Evolutionary conservation across 345 rosid genomes (phyloP).

Genomic region (Linum trigynum): DNA sequence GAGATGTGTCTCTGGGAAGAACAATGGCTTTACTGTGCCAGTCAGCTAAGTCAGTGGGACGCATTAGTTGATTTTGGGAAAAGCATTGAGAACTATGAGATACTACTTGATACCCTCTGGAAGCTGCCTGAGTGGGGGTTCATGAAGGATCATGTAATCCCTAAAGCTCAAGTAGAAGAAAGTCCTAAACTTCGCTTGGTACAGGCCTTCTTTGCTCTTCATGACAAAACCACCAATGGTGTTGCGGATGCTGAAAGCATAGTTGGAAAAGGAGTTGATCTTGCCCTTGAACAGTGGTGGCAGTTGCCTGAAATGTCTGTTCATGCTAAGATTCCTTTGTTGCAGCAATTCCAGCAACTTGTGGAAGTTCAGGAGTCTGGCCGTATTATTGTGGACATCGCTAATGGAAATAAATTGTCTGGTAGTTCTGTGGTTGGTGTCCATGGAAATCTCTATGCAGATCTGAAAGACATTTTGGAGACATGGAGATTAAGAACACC

Average conservation of each 20-base stretch:
- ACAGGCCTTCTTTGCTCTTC: conserved; percentile 89
- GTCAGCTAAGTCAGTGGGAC: conserved; percentile 98
- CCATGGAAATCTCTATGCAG: conserved; percentile 77
- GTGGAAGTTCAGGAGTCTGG: conserved; percentile 98
- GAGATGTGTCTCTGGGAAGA: conserved; percentile 99
- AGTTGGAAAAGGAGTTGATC: conserved; percentile 90
- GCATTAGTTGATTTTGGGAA: conserved; percentile 91
- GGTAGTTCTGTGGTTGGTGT: conserved; percentile 54
- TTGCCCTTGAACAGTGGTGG: conserved; percentile 97
- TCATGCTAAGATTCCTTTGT: conserved; percentile 86
- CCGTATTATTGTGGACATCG: conserved; percentile 75
- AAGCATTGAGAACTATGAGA: conserved; percentile 82
- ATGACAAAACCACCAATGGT: conserved; percentile 70
- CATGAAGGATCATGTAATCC: conserved; percentile 87
- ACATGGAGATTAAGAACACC: conserved; percentile 98
- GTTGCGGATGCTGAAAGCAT: conserved; percentile 88
- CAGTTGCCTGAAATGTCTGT: conserved; percentile 98
- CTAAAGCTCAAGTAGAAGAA: conserved; percentile 99
- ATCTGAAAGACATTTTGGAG: conserved; percentile 93
- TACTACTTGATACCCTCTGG: conserved; percentile 94
- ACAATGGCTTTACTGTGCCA: conserved; percentile 93
- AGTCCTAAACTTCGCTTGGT: conserved; percentile 87
- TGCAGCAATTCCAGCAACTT: conserved; percentile 96
- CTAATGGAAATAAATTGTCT: conserved; percentile 74
- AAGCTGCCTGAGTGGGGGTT: conserved; percentile 91